Base-by-base conservation (phyloP, 768 basidiomycete species). In the Tephrocybe sp. region DNA sequence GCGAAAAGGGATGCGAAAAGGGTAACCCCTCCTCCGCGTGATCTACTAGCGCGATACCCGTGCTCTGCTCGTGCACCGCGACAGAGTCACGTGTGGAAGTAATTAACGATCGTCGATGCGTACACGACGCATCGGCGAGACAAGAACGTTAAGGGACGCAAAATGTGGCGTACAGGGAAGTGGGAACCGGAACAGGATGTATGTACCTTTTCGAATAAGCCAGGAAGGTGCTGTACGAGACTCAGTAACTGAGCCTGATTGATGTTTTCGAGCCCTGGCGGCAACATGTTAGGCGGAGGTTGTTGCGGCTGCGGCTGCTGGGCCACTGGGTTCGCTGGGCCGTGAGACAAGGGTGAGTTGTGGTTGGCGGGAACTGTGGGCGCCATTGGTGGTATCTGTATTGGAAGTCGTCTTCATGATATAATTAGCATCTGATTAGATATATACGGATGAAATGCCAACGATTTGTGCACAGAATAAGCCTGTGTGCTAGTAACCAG, bases 231-330 rank as follows among this genome's bases (percentile, higher is more conserved):
- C 48, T 83, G 80, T 20, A 89, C 67, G 25, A 89, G 65, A 43
- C 68, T 77, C 67, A 83, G 73, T 48, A 89, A 73, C 66, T 87
- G 85, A 26, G 72, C 71, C 18, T 76, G 72, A 61, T 83, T 80
- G 42, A 53, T 11, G 11, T 45, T 38, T 37, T 47, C 58, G 43
- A 61, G 44, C 60, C 56, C 45, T 68, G 56, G 28, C 61, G 65
- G 44, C 17, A 69, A 60, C 32, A 33, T 72, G 32, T 33, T 71
- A 68, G 28, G 62, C 39, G 9, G 58, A 53, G 24, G 56, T 26
- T 60, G 61, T 11, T 61, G 52, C 24, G 65, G 69, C 26, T 67
- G 55, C 45, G 66, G 59, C 51, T 66, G 67, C 11, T 68, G 58
- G 38, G 64, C 55, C 3, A 62, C 60, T 48, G 65, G 58, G 56